A percentile compares a stretch with the other conserved stretches of the same genome.
phyloP scores from a whole-genome alignment of 1,284 basidiomycete species.

The Ceratobasidium sp. region DNA sequence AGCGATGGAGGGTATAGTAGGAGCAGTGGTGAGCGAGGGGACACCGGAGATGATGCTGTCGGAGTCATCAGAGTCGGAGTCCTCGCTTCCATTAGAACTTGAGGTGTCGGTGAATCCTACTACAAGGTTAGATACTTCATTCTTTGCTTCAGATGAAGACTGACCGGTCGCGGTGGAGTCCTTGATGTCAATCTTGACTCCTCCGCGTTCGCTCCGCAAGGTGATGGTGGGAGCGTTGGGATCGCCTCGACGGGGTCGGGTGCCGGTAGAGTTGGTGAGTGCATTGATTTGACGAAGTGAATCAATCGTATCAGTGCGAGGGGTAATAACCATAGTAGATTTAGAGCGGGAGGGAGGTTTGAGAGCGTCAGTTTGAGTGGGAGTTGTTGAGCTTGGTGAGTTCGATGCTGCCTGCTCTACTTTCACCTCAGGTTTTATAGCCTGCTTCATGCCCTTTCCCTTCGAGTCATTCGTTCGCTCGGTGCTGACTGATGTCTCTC shows the following conservation, averaged over 20 bases:
- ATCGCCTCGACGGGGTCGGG: not conserved
- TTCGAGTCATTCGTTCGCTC: not conserved
- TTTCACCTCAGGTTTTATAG: constrained; percentile 8
- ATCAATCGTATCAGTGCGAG: not conserved
- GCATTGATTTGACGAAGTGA: not conserved
- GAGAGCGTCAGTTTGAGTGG: not conserved
- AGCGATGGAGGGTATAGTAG: no score
- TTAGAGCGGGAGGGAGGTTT: not conserved
- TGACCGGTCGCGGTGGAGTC: no score
- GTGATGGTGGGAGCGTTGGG: not conserved
- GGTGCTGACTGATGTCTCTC: constrained; percentile 2
- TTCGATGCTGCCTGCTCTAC: not conserved
- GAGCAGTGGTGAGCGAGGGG: no score
- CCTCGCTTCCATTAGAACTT: not conserved
- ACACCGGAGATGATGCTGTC: no score
- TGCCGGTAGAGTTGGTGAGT: not conserved
- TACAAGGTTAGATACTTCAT: no score
- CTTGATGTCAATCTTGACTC: no score
- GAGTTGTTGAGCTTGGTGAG: not conserved
- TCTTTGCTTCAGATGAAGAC: no score
- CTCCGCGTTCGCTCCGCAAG: not conserved
- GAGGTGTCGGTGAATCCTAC: not conserved
- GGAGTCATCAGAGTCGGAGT: not conserved
- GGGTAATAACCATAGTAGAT: not conserved
- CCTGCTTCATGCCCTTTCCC: no score